Evolutionary conservation across 495 filamentous ascomycete species (phyloP).

Genomic region (Immersiella caudata): DNA sequence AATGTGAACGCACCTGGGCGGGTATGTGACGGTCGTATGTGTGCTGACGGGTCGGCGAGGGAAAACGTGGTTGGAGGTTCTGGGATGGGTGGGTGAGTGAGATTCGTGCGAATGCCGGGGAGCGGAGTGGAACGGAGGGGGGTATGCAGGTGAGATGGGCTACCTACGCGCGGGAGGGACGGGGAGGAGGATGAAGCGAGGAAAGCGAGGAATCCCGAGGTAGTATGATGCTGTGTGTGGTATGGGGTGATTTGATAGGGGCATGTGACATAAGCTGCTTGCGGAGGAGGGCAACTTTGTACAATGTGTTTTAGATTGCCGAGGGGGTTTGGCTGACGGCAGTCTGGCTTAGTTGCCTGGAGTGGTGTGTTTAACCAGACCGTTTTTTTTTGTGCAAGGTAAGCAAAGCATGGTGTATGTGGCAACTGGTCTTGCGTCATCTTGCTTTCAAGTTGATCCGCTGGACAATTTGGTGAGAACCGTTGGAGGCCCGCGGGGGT

Average conservation of each 20-base stretch:
- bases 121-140: neutral
- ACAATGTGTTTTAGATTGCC: neutral
- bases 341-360: neutral
- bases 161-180: neutral
- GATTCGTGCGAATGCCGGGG: neutral
- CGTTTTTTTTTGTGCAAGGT: neutral
- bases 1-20: too few species aligned
- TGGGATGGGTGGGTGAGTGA: neutral
- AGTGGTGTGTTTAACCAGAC: neutral
- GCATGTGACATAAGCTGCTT: neutral
- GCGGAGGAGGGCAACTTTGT: neutral
- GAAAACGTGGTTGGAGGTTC: too few species aligned
- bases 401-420: neutral
- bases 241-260: neutral
- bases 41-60: too few species aligned
- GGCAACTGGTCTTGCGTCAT: neutral
- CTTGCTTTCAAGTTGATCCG: too few species aligned
- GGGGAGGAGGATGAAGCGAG: too few species aligned
- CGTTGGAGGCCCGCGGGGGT: too few species aligned
- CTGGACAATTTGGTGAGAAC: too few species aligned
- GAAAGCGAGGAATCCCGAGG: too few species aligned
- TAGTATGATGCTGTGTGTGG: too few species aligned
- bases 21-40: too few species aligned
- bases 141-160: neutral
- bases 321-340: neutral